These are phyloP conservation scores for Dipodascopsis tothii DNA, from an alignment of 805 yeast species.

Conservation along the genomic window DNA sequence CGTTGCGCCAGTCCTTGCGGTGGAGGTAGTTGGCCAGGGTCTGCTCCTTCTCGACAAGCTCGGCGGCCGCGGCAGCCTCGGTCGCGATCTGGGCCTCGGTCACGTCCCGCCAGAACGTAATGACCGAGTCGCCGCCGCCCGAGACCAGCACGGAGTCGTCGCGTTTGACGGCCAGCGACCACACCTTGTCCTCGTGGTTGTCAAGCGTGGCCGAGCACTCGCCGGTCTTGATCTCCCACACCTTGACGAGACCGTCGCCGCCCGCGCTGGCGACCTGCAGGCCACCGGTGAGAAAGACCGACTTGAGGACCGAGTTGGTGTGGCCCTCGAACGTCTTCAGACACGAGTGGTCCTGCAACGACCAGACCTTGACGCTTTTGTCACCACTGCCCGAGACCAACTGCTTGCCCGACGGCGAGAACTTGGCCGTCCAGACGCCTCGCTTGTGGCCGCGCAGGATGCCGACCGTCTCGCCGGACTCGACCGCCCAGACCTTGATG, in stretches of 20 bases:
- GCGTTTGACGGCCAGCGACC: slow-evolving; percentile 69
- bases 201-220: slow-evolving; percentile 81
- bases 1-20: slow-evolving; percentile 76
- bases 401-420: slow-evolving; percentile 70
- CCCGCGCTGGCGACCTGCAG: slow-evolving; percentile 67
- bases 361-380: slow-evolving; percentile 85
- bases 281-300: slow-evolving; percentile 57
- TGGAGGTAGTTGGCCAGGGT: slow-evolving; percentile 66
- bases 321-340: slow-evolving; percentile 86
- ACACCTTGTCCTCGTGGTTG: slow-evolving; percentile 85
- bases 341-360: slow-evolving; percentile 67
- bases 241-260: slow-evolving; percentile 88
- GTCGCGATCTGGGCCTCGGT: slow-evolving; percentile 52
- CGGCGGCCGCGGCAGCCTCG: slow-evolving; percentile 45
- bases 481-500: slow-evolving; percentile 81
- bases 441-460: slow-evolving; percentile 84
- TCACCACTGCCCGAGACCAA: slow-evolving; percentile 87
- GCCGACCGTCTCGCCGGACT: slow-evolving; percentile 80
- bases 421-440: slow-evolving; percentile 87
- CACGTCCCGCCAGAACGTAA: slow-evolving; percentile 82
- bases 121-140: slow-evolving; percentile 93
- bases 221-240: slow-evolving; percentile 75
- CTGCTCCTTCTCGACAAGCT: slow-evolving; percentile 82
- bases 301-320: slow-evolving; percentile 83
- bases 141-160: slow-evolving; percentile 66